Conservation (phyloP, 805 yeast genomes). For the Schizosaccharomyces pombe region ASM294v3 CU329670.1:1239001-1239500, state of each 20-base stretch:
- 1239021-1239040: slow-evolving; percentile 23
- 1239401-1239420: background rate
- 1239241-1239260: slow-evolving; percentile 12
- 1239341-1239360: background rate
- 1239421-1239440: too few species aligned
- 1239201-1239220: slow-evolving; percentile 49
- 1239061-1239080: slow-evolving; percentile 73
- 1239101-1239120: background rate
- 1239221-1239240: slow-evolving; percentile 16
- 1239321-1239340: background rate
- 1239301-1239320: background rate
- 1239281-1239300: slow-evolving; percentile 11
- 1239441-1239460: too few species aligned
- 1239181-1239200: slow-evolving; percentile 84
- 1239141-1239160: slow-evolving; percentile 1
- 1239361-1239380: background rate
- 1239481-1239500: too few species aligned
- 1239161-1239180: slow-evolving; percentile 33
- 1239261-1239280: slow-evolving; percentile 14
- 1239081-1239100: slow-evolving; percentile 13
- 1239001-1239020: background rate
- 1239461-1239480: too few species aligned
- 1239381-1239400: background rate
- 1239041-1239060: slow-evolving; percentile 47
- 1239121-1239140: background rate